Percentiles rank a stretch among this genome's conserved stretches.
Conservation (phyloP, 176 grass and related monocot genomes). For the Coix lacrymajobi region DNA sequence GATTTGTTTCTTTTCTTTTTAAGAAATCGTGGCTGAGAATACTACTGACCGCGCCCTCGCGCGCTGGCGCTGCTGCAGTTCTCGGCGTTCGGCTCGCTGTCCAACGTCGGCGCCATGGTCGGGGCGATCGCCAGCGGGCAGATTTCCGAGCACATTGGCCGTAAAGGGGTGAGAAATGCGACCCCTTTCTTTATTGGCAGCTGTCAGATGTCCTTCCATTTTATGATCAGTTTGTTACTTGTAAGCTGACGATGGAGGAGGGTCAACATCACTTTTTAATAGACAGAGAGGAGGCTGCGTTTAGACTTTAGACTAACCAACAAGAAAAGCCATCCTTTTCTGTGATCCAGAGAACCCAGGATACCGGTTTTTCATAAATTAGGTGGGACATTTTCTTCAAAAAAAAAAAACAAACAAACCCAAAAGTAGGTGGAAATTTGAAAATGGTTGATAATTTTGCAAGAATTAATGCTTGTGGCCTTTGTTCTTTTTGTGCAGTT, state of each 20-base stretch:
- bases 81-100: conserved; percentile 89
- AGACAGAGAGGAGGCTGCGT: background rate
- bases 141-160: conserved; percentile 86
- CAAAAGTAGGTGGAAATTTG: background rate
- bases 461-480: background rate
- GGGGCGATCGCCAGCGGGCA: conserved; percentile 88
- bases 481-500: background rate
- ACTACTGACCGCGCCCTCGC: background rate
- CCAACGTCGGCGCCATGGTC: conserved; percentile 95
- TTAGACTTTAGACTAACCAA: background rate
- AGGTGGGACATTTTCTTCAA: background rate
- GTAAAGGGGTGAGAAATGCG: conserved; percentile 67
- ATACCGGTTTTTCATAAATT: background rate
- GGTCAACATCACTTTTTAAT: background rate
- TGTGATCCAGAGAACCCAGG: background rate
- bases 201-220: background rate
- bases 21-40: background rate
- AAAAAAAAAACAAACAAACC: too few species aligned
- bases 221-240: background rate
- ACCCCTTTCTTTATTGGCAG: background rate
- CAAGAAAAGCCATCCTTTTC: background rate
- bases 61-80: conserved; percentile 54
- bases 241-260: background rate
- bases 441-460: background rate
- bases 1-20: background rate